Evolutionary conservation across 2,329 filamentous ascomycete species (phyloP).

Genomic region (Cercospora zeae-maydis): DNA sequence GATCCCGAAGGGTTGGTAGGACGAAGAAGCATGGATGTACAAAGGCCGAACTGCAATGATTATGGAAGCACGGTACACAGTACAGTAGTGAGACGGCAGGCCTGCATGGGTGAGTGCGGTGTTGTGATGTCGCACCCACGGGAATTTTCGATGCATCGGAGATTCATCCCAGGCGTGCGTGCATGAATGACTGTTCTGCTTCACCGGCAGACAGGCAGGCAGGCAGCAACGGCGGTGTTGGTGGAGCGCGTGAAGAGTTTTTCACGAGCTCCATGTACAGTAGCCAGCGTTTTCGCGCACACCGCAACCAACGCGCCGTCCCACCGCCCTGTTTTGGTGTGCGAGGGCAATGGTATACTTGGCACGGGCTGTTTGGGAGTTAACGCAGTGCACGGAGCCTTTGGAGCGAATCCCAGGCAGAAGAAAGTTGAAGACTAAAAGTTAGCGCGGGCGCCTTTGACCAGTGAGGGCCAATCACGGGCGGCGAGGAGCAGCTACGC

Average conservation of each 20-base stretch:
- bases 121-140: slow-evolving; percentile 1
- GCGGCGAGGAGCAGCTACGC: not conserved
- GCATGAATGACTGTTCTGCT: no score
- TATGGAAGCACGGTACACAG: slow-evolving; percentile 8
- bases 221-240: not conserved
- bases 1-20: slow-evolving; percentile 10
- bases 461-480: slow-evolving; percentile 4
- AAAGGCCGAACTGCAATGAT: slow-evolving; percentile 14
- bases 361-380: slow-evolving; percentile 13
- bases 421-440: no score
- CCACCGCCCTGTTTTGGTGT: slow-evolving; percentile 12
- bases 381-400: slow-evolving; percentile 9
- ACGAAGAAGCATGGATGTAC: slow-evolving; percentile 9
- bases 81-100: not conserved
- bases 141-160: not conserved
- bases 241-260: slow-evolving; percentile 3
- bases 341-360: slow-evolving; percentile 16
- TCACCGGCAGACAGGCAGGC: not conserved
- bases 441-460: not conserved
- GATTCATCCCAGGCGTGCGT: not conserved
- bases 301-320: not conserved
- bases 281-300: slow-evolving; percentile 9
- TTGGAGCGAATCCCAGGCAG: slow-evolving; percentile 13
- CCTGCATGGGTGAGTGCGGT: not conserved
- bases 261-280: no score